Conservation (phyloP, 2,329 filamentous ascomycete species). For the Sporothrix globosa region DNA sequence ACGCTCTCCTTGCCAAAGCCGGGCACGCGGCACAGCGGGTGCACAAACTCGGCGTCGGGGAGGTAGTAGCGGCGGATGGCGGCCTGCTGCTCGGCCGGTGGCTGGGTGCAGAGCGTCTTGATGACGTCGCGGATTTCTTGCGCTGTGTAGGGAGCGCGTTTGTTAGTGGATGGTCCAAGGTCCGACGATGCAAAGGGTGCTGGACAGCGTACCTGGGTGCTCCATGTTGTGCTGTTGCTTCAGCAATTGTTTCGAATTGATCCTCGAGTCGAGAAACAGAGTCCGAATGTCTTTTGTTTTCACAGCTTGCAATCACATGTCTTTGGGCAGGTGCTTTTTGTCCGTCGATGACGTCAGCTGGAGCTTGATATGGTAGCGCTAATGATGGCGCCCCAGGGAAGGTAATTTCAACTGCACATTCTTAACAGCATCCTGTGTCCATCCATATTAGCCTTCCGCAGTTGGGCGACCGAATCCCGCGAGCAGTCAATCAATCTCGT, state of each 20-base stretch:
- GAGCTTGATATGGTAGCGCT: neutral
- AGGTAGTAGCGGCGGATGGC: slow-evolving; percentile 32
- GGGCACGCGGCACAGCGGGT: slow-evolving; percentile 51
- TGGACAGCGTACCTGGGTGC: slow-evolving; percentile 29
- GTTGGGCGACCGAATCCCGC: no score
- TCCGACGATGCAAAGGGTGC: neutral
- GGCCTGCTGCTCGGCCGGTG: slow-evolving; percentile 31
- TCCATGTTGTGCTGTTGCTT: slow-evolving; percentile 32
- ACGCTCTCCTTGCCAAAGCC: slow-evolving; percentile 45
- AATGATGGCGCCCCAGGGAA: no score
- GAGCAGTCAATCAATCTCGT: no score
- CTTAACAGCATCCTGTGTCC: no score
- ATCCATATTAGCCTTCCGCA: no score
- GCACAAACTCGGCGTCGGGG: slow-evolving; percentile 34
- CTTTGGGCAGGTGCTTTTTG: neutral
- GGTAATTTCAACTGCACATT: no score
- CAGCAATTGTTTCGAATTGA: neutral
- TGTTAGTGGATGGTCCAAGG: neutral
- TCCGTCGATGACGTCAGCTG: slow-evolving; percentile 18
- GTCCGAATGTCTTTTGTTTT: neutral
- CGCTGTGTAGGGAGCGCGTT: neutral
- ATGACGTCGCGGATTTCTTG: slow-evolving; percentile 33
- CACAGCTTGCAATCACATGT: slow-evolving; percentile 10
- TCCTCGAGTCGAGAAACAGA: neutral
- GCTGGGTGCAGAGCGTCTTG: slow-evolving; percentile 29